Percentiles rank a stretch among this genome's conserved stretches.
Evolutionary conservation across 1,284 basidiomycete species (phyloP).

Genomic region (Meripilus lineatus): DNA sequence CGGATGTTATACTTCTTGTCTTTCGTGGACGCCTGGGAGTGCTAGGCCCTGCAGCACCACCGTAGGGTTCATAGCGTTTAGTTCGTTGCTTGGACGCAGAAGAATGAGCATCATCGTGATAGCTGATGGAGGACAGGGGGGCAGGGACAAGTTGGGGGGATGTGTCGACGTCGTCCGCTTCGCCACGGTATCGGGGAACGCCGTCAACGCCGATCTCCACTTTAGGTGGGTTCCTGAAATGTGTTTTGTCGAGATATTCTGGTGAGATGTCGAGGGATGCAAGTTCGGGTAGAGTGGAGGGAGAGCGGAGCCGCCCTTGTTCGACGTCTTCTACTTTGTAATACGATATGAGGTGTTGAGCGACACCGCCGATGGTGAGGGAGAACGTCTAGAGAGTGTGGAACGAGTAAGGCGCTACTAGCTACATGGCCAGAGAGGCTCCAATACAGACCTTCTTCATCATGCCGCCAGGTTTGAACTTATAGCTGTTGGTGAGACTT

Average conservation of each 20-base stretch:
- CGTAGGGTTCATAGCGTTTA: constrained; percentile 53
- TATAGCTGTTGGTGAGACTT: constrained; percentile 85
- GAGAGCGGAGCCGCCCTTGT: constrained; percentile 80
- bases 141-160: constrained; percentile 44
- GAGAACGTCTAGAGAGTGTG: constrained; percentile 75
- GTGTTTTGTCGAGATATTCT: constrained; percentile 86
- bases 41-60: constrained; percentile 11
- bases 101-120: constrained; percentile 38
- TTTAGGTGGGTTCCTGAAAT: constrained; percentile 87
- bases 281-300: constrained; percentile 87
- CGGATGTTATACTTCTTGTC: constrained; percentile 18
- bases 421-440: neutral
- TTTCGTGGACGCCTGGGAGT: constrained; percentile 28
- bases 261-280: constrained; percentile 82
- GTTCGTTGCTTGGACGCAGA: constrained; percentile 33
- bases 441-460: constrained; percentile 82
- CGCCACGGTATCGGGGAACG: constrained; percentile 73
- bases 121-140: constrained; percentile 46
- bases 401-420: neutral
- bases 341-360: constrained; percentile 95
- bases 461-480: constrained; percentile 86
- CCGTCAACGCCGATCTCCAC: constrained; percentile 84
- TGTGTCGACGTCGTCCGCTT: constrained; percentile 61
- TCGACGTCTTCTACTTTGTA: constrained; percentile 93
- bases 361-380: constrained; percentile 76